These are phyloP conservation scores for Sordariomycetes sp. DNA, from an alignment of 2,329 filamentous ascomycete genomes.

Conservation along the genomic window DNA sequence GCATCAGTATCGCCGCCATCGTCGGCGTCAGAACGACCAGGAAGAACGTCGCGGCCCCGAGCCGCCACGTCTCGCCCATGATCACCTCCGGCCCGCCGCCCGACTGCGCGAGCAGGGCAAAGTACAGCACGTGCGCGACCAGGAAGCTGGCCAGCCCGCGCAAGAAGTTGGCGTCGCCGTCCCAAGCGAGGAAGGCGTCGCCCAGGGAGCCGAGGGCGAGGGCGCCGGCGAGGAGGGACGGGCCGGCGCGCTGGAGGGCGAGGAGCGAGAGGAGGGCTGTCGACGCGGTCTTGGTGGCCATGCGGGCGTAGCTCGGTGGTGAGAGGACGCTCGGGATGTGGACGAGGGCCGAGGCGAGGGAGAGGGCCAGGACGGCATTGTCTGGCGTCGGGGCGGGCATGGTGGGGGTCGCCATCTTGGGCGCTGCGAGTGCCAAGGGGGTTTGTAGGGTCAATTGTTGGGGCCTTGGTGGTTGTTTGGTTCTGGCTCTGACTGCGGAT, in stretches of 20 bases:
- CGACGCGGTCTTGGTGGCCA: slow-evolving; percentile 17
- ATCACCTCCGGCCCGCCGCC: slow-evolving; percentile 7
- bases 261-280: slow-evolving; percentile 15
- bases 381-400: neutral
- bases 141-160: slow-evolving; percentile 22
- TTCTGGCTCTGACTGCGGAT: too few relatives aligned
- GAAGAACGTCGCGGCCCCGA: slow-evolving; percentile 6
- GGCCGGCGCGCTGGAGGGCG: neutral
- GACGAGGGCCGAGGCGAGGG: slow-evolving; percentile 8
- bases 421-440: too few relatives aligned
- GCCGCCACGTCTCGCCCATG: slow-evolving; percentile 8
- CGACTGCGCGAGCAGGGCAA: slow-evolving; percentile 13
- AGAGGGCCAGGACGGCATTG: slow-evolving; percentile 6
- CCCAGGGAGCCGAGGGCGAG: slow-evolving; percentile 19
- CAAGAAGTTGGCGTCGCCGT: slow-evolving; percentile 18
- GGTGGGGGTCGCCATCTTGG: neutral
- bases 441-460: too few relatives aligned
- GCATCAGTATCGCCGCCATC: slow-evolving; percentile 17
- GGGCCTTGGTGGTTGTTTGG: too few relatives aligned
- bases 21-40: slow-evolving; percentile 13
- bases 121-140: slow-evolving; percentile 21
- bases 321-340: slow-evolving; percentile 11
- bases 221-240: slow-evolving; percentile 13
- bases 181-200: slow-evolving; percentile 24
- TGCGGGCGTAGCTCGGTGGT: slow-evolving; percentile 16